A percentile compares a stretch with the other conserved stretches of the same genome.
Conservation (phyloP, 441 rosid species). For the Jatropha multifida region DNA sequence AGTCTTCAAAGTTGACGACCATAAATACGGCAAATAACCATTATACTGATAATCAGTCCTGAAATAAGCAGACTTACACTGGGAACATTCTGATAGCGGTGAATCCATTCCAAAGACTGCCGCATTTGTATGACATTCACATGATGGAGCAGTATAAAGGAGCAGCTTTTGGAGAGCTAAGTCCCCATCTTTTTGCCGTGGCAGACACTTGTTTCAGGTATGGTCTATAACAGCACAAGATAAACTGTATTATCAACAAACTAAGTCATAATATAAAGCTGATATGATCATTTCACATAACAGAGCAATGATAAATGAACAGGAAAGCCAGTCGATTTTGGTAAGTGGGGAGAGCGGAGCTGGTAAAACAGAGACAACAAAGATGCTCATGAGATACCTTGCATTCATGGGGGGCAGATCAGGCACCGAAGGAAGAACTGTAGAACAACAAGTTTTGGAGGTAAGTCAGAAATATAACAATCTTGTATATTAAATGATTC, state of each 20-base stretch:
- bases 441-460: slow-evolving; percentile 79
- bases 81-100: slow-evolving; percentile 75
- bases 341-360: slow-evolving; percentile 87
- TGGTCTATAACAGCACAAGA: not conserved
- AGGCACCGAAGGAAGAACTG: slow-evolving; percentile 64
- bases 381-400: slow-evolving; percentile 82
- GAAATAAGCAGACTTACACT: slow-evolving; percentile 55
- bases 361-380: slow-evolving; percentile 77
- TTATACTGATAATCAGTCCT: slow-evolving; percentile 25
- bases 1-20: not conserved
- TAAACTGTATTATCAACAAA: not conserved
- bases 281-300: slow-evolving; percentile 6
- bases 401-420: slow-evolving; percentile 78
- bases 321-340: slow-evolving; percentile 62
- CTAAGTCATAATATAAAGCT: not conserved
- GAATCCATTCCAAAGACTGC: slow-evolving; percentile 65
- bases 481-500: slow-evolving; percentile 10
- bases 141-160: slow-evolving; percentile 77
- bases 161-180: slow-evolving; percentile 70
- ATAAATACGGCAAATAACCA: not conserved
- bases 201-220: slow-evolving; percentile 67
- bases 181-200: slow-evolving; percentile 62
- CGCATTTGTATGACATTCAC: slow-evolving; percentile 61
- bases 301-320: slow-evolving; percentile 69
- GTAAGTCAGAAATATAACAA: slow-evolving; percentile 31